Evolutionary conservation across 441 rosid species (phyloP), one percentile per base, ranked within the genome.

Genomic region (Jatropha multifida): DNA sequence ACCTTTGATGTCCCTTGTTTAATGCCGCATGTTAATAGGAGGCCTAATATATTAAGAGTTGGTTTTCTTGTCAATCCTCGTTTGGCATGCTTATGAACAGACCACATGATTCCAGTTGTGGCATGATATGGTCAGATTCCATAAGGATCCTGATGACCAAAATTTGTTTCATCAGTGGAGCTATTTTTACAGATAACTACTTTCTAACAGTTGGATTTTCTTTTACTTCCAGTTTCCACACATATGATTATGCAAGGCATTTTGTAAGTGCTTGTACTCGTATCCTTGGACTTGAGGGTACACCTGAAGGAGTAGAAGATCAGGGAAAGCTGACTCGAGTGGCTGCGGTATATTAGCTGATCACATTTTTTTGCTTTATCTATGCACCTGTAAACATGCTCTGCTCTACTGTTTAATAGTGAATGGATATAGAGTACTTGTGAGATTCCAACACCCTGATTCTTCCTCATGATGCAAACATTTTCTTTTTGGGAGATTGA

Each of bases 221-320:
- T 18, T 52, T 44, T 44, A 40, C 8, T 66, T 76, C 20, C 82
- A 91, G 96, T 23, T 91, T 91, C 80, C 96, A 91, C 75, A 91
- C 92, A 72, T 91, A 91, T 75, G 96, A 91, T 81, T 91, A 91
- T 78, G 96, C 96, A 60, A 88, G 96, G 80, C 96, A 91, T 78
- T 91, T 91, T 85, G 96, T 88, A 51, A 91, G 96, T 74, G 96
- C 96, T 38, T 91, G 96, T 75, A 90, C 94, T 78, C 96, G 96
- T 77, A 90, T 91, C 83, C 89, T 91, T 79, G 96, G 96, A 70
- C 88, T 91, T 72, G 96, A 91, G 74, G 96, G 96, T 56, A 90
- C 96, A 67, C 92, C 96, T 74, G 92, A 91, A 79, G 96, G 96
- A 78, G 96, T 91, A 38, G 96, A 91, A 79, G 90, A 91, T 84